phyloP scores from a whole-genome alignment of 176 grass and related monocot species.

The Aegilops longissima region DNA sequence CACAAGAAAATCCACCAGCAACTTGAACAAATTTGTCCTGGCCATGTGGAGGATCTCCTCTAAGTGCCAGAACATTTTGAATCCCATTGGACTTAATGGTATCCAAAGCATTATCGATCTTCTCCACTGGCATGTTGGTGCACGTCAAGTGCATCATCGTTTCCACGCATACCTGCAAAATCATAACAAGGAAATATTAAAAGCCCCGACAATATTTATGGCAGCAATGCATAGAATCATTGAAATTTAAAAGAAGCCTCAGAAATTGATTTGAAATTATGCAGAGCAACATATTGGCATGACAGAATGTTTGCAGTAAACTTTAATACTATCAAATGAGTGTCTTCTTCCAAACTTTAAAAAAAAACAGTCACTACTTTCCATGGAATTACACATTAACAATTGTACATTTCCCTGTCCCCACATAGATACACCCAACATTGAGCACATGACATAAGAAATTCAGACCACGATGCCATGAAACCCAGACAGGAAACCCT shows the following conservation, averaged over 20 bases:
- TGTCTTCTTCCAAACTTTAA: background rate
- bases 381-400: background rate
- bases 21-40: slow-evolving; percentile 88
- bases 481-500: background rate
- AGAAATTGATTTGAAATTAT: background rate
- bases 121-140: slow-evolving; percentile 91
- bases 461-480: background rate
- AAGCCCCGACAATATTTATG: background rate
- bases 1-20: slow-evolving; percentile 81
- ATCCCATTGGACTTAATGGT: slow-evolving; percentile 83
- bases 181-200: background rate
- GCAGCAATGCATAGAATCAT: background rate
- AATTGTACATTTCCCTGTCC: background rate
- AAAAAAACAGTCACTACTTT: background rate
- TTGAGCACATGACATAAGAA: background rate
- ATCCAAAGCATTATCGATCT: slow-evolving; percentile 78
- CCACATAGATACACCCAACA: background rate
- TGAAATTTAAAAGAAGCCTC: slow-evolving; percentile 1
- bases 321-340: background rate
- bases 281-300: background rate
- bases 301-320: background rate
- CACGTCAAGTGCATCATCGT: slow-evolving; percentile 98
- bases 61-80: slow-evolving; percentile 92
- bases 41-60: slow-evolving; percentile 85
- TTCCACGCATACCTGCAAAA: slow-evolving; percentile 79